Evolutionary conservation across 2,329 filamentous ascomycete species (phyloP).

Genomic region (Pseudogymnoascus sp.): DNA sequence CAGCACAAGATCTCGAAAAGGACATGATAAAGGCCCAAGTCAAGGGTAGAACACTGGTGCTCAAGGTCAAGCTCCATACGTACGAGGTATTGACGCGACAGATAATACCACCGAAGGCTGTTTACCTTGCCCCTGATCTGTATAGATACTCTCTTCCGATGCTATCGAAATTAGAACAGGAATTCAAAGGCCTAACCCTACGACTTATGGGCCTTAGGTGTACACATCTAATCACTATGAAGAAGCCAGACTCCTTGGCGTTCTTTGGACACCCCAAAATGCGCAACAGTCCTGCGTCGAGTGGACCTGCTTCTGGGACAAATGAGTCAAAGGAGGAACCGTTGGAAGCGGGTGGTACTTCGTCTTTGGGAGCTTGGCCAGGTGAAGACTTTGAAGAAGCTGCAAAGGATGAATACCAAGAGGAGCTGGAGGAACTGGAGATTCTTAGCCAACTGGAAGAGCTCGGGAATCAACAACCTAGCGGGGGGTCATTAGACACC

Average conservation of each 20-base stretch:
- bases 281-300: conserved; percentile 16
- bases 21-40: conserved; percentile 73
- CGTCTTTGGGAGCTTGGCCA: conserved; percentile 59
- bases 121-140: conserved; percentile 70
- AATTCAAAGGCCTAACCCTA: conserved; percentile 70
- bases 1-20: conserved; percentile 78
- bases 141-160: conserved; percentile 78
- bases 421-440: conserved; percentile 56
- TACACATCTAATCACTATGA: conserved; percentile 79
- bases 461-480: conserved; percentile 32
- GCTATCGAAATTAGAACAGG: conserved; percentile 73
- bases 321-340: conserved; percentile 32
- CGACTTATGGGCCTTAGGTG: conserved; percentile 84
- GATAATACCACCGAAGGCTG: conserved; percentile 62
- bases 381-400: conserved; percentile 59
- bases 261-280: conserved; percentile 62
- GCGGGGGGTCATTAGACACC: neutral
- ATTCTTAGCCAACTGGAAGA: conserved; percentile 52
- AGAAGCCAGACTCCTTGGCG: conserved; percentile 65
- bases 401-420: conserved; percentile 50
- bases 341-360: conserved; percentile 34
- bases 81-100: conserved; percentile 89
- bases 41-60: conserved; percentile 81
- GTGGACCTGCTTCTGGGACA: conserved; percentile 17
- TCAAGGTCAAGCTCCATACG: conserved; percentile 91